Percentiles rank a stretch among this genome's conserved stretches.
phyloP scores from a whole-genome alignment of 768 basidiomycete genomes.

The Mycena capillaripes region DNA sequence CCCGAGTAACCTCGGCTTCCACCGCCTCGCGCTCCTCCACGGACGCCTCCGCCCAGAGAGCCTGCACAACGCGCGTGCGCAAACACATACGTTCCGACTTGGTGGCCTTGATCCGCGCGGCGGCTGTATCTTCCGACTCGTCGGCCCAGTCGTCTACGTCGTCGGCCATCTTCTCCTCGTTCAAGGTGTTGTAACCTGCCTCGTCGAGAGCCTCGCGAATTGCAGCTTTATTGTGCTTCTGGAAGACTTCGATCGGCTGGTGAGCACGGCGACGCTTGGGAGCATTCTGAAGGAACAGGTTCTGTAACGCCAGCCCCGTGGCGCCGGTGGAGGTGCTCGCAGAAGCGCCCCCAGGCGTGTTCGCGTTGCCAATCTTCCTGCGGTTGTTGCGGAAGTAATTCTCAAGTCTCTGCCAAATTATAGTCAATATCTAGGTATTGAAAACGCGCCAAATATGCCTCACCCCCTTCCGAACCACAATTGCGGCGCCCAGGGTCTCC shows the following conservation, averaged over 20 bases:
- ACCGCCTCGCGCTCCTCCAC: not conserved
- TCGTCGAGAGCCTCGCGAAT: not conserved
- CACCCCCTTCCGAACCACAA: not conserved
- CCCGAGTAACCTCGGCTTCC: not conserved
- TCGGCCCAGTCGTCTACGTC: not conserved
- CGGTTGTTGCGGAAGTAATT: constrained; percentile 2
- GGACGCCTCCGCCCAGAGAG: not conserved
- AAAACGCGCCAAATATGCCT: not conserved
- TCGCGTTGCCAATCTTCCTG: not conserved
- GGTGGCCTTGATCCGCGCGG: not conserved
- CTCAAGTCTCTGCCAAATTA: not conserved
- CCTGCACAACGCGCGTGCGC: not conserved
- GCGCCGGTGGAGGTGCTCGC: not conserved
- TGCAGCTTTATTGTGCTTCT: not conserved
- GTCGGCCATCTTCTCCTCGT: not conserved
- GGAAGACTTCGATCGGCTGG: constrained; percentile 22
- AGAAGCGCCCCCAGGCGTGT: too few relatives aligned
- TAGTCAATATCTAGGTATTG: not conserved
- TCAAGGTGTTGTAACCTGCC: not conserved
- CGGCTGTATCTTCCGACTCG: not conserved
- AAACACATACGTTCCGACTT: constrained; percentile 1
- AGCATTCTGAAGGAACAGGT: not conserved
- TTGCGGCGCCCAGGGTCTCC: not conserved
- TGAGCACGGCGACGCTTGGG: not conserved
- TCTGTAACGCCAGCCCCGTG: not conserved